phyloP scores from a whole-genome alignment of 306 rosid genomes.

The Vachellia pachyceras region DNA sequence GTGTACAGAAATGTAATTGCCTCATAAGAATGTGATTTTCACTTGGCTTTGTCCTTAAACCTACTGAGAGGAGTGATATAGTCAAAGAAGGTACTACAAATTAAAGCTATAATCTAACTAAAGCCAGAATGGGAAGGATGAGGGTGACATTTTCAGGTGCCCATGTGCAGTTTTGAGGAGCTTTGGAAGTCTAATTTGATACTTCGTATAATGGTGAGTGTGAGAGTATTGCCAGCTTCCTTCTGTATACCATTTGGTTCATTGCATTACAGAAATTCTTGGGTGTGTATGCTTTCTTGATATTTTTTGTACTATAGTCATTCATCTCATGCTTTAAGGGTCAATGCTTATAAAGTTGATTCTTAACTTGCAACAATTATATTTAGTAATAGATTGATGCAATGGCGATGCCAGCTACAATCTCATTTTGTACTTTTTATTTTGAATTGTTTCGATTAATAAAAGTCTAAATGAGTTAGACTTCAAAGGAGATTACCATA shows the following conservation, averaged over 20 bases:
- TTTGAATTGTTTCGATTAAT: neutral
- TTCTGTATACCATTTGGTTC: constrained; percentile 14
- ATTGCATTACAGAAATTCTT: neutral
- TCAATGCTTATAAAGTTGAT: neutral
- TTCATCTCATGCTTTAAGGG: neutral
- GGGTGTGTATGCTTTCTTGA: neutral
- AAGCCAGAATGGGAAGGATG: neutral
- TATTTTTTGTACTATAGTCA: neutral
- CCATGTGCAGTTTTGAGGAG: neutral
- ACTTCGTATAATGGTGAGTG: neutral
- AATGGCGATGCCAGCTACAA: no score
- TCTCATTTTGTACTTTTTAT: neutral
- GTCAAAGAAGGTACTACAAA: neutral
- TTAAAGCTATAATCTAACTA: neutral
- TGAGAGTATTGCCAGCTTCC: constrained; percentile 1
- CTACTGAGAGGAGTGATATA: neutral
- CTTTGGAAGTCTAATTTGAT: neutral
- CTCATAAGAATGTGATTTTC: neutral
- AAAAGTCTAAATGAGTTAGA: neutral
- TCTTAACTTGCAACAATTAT: neutral
- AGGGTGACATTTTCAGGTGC: neutral
- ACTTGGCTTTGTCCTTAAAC: neutral
- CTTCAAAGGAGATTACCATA: no score
- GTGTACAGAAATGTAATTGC: neutral
- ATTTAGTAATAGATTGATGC: no score